These are phyloP conservation scores for Dipsacomyces acuminosporus DNA, from an alignment of 371 early-diverging fungal species.

Conservation along the genomic window DNA sequence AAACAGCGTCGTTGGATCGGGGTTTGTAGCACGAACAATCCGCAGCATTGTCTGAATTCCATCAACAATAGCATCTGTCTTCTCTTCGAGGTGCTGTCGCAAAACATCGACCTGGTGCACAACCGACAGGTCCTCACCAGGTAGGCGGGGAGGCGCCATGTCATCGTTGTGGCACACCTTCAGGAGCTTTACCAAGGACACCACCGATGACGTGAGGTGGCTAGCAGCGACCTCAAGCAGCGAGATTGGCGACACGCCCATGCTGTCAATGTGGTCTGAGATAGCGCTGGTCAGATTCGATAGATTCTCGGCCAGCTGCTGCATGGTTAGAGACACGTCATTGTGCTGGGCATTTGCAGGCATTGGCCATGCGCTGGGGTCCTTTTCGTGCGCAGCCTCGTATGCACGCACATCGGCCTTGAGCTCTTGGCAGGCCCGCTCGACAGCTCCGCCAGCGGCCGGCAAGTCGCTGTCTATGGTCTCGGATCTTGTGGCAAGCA, in stretches of 20 bases:
- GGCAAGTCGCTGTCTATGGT: slow-evolving; percentile 69
- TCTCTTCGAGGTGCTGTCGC: slow-evolving; percentile 67
- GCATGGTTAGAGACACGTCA: slow-evolving; percentile 40
- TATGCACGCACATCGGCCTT: slow-evolving; percentile 50
- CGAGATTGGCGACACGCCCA: slow-evolving; percentile 62
- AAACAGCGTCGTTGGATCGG: slow-evolving; percentile 56
- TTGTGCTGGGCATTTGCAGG: slow-evolving; percentile 26
- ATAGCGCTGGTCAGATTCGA: slow-evolving; percentile 67
- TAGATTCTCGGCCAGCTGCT: slow-evolving; percentile 59
- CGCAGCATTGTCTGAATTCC: slow-evolving; percentile 76
- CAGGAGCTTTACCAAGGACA: slow-evolving; percentile 67
- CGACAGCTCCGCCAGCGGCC: slow-evolving; percentile 74
- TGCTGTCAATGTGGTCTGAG: slow-evolving; percentile 71
- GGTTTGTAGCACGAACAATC: slow-evolving; percentile 64
- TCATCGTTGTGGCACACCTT: slow-evolving; percentile 47
- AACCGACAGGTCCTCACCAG: slow-evolving; percentile 4
- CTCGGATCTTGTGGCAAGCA: slow-evolving; percentile 59
- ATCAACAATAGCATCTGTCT: slow-evolving; percentile 81
- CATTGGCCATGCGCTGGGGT: slow-evolving; percentile 50
- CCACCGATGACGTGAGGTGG: slow-evolving; percentile 68
- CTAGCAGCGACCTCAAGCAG: slow-evolving; percentile 74
- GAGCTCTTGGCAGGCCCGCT: slow-evolving; percentile 74
- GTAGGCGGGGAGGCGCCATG: slow-evolving; percentile 27
- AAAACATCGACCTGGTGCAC: slow-evolving; percentile 1
- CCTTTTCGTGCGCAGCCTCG: slow-evolving; percentile 63